phyloP scores from a whole-genome alignment of 495 filamentous ascomycete genomes.

The Talaromyces proteolyticus region DNA sequence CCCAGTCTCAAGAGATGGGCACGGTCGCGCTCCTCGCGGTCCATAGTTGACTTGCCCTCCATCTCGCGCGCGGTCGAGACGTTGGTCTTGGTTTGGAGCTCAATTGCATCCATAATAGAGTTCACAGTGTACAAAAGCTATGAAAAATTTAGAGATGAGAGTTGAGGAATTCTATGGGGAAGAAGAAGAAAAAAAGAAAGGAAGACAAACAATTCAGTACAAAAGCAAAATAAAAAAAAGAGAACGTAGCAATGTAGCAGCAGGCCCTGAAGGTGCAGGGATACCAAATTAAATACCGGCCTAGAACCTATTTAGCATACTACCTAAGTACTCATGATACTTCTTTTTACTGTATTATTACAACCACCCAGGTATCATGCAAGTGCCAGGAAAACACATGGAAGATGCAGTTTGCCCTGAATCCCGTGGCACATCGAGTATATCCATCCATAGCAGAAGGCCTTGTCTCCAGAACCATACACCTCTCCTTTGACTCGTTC shows the following conservation, averaged over 20 bases:
- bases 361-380: not conserved
- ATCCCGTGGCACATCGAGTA: not conserved
- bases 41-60: constrained; percentile 1
- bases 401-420: not conserved
- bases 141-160: not conserved
- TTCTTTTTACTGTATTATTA: constrained; percentile 2
- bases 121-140: not conserved
- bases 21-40: constrained; percentile 25
- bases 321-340: not conserved
- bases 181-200: no score
- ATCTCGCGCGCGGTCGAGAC: not conserved
- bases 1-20: constrained; percentile 37
- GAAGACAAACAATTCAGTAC: not conserved
- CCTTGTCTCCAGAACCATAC: not conserved
- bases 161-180: not conserved
- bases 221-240: not conserved
- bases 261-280: not conserved
- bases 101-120: not conserved
- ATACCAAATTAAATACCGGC: not conserved
- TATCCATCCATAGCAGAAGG: constrained; percentile 1
- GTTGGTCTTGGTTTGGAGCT: not conserved
- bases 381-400: no score
- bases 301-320: no score
- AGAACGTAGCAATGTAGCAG: not conserved
- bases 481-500: not conserved